Percentiles rank a stretch among this genome's conserved stretches.
phyloP scores from a whole-genome alignment of 108 stramenopile species.

The Skeletonema costatum region DNA sequence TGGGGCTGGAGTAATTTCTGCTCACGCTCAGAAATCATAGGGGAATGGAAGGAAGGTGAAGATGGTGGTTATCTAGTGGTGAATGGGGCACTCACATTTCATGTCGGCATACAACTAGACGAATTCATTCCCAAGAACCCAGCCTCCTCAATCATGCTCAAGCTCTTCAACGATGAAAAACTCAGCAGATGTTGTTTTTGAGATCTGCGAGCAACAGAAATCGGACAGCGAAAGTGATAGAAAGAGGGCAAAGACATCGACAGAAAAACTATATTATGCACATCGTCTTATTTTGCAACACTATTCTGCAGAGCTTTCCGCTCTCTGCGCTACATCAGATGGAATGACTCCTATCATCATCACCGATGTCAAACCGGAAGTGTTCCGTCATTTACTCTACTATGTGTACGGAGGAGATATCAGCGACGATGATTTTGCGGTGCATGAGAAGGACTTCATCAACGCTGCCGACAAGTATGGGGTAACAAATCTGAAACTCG shows the following conservation, averaged over 20 bases:
- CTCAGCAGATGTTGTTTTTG: background rate
- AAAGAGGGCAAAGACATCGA: background rate
- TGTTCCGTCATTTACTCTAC: background rate
- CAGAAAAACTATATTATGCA: background rate
- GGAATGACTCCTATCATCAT: slow-evolving; percentile 6
- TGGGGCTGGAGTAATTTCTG: background rate
- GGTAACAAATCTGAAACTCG: background rate
- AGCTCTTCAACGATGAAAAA: background rate
- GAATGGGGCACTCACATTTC: background rate
- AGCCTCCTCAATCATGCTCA: background rate
- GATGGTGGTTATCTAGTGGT: too few relatives aligned
- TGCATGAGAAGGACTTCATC: background rate
- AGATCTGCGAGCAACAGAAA: background rate
- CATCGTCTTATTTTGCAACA: slow-evolving; percentile 3
- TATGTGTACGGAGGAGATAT: background rate
- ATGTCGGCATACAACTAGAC: background rate
- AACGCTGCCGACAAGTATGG: slow-evolving; percentile 4
- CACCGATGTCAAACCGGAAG: background rate
- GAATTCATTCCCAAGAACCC: slow-evolving; percentile 3
- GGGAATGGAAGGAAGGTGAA: too few relatives aligned
- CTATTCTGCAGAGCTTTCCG: background rate
- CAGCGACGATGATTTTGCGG: background rate
- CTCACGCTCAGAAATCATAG: too few relatives aligned
- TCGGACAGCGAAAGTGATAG: too few relatives aligned
- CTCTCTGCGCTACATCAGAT: background rate